phyloP scores from a whole-genome alignment of 2,329 filamentous ascomycete species.

The Talaromyces albobiverticillius region DNA sequence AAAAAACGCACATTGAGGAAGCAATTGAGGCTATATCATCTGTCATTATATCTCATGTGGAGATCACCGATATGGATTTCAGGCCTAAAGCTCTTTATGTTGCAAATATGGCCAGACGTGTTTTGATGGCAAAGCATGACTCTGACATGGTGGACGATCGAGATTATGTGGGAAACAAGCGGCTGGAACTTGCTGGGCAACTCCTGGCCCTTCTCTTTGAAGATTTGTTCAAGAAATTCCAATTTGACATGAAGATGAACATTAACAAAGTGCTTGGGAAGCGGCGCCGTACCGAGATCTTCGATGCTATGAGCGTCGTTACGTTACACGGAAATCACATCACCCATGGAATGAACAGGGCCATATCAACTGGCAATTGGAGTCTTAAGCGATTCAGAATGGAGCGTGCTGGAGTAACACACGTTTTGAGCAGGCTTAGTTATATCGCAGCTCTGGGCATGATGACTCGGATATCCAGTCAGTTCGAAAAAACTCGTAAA shows the following conservation, averaged over 20 bases:
- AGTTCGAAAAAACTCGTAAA: constrained; percentile 98
- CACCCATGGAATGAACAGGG: constrained; percentile 88
- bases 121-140: constrained; percentile 90
- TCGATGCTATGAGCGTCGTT: constrained; percentile 83
- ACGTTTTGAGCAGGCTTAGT: constrained; percentile 90
- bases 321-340: constrained; percentile 82
- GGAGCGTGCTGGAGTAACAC: constrained; percentile 94
- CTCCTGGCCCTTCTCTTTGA: constrained; percentile 92
- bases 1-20: constrained; percentile 82
- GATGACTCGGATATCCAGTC: constrained; percentile 98
- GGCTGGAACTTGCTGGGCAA: constrained; percentile 90
- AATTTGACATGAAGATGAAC: constrained; percentile 80
- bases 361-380: constrained; percentile 98
- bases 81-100: constrained; percentile 96
- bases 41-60: constrained; percentile 91
- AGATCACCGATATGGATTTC: constrained; percentile 87
- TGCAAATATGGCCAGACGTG: constrained; percentile 94
- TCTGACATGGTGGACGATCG: constrained; percentile 88
- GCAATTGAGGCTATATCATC: constrained; percentile 89
- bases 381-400: constrained; percentile 97
- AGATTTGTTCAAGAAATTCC: constrained; percentile 96
- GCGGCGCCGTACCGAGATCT: constrained; percentile 80
- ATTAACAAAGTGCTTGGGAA: constrained; percentile 97
- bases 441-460: constrained; percentile 97
- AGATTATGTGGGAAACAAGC: constrained; percentile 97